phyloP scores from a whole-genome alignment of 1,139 yeast genomes.

The Taphrina confusa region DNA sequence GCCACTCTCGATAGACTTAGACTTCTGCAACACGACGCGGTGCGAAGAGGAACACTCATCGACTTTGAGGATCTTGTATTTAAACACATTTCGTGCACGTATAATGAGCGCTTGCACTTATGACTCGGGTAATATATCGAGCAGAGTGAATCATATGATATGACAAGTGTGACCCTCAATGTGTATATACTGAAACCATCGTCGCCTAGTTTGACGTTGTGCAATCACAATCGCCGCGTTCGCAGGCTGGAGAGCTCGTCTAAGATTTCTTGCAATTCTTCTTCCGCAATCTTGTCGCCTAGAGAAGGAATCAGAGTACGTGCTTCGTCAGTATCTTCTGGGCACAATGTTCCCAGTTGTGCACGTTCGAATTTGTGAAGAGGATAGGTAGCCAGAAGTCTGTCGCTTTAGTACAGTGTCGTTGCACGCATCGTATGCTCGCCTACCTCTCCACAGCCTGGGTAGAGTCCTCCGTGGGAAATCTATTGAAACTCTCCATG shows the following conservation, averaged over 20 bases:
- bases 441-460: conserved; percentile 77
- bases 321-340: conserved; percentile 98
- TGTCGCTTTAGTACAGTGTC: conserved; percentile 43
- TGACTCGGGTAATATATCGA: too few species aligned
- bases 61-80: too few species aligned
- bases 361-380: conserved; percentile 96
- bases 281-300: conserved; percentile 37
- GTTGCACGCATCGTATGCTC: conserved; percentile 69
- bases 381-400: conserved; percentile 23
- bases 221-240: neutral
- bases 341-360: conserved; percentile 86
- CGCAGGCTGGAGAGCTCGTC: conserved; percentile 38
- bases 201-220: too few species aligned
- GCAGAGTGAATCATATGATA: too few species aligned
- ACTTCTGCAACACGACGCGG: too few species aligned
- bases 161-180: too few species aligned
- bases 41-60: too few species aligned
- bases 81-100: too few species aligned
- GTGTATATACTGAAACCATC: too few species aligned
- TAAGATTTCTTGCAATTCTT: conserved; percentile 35
- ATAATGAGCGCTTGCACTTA: too few species aligned
- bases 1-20: too few species aligned
- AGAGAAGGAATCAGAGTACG: conserved; percentile 76
- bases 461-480: conserved; percentile 87
- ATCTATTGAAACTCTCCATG: conserved; percentile 80